phyloP scores from a whole-genome alignment of 768 basidiomycete genomes.

The Termitomyces sp. region DNA sequence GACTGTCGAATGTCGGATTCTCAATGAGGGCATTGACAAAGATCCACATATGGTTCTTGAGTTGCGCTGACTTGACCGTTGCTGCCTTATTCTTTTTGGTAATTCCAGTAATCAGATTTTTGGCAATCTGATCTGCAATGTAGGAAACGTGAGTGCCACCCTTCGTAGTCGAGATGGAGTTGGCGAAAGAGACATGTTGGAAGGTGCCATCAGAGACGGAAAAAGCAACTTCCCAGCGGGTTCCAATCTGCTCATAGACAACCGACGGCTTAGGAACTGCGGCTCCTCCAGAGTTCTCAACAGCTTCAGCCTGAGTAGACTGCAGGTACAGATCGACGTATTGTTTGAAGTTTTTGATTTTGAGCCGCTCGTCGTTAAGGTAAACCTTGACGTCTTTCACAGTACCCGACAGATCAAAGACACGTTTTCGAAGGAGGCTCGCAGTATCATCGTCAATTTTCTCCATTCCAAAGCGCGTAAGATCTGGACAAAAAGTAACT shows the following conservation, averaged over 20 bases:
- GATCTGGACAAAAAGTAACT: conserved; percentile 91
- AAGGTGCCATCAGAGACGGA: conserved; percentile 89
- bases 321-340: conserved; percentile 93
- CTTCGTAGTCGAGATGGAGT: conserved; percentile 94
- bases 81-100: conserved; percentile 98
- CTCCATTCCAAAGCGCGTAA: conserved; percentile 89
- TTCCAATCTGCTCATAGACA: conserved; percentile 75
- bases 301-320: conserved; percentile 67
- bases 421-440: conserved; percentile 86
- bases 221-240: conserved; percentile 95
- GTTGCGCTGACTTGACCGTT: conserved; percentile 87
- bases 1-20: conserved; percentile 98
- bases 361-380: conserved; percentile 87
- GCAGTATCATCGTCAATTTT: conserved; percentile 88
- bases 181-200: conserved; percentile 96
- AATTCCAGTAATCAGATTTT: conserved; percentile 76
- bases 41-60: conserved; percentile 98
- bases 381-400: conserved; percentile 90
- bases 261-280: conserved; percentile 71
- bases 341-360: conserved; percentile 94
- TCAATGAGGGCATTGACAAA: conserved; percentile 95
- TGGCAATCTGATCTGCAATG: conserved; percentile 87
- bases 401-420: conserved; percentile 97
- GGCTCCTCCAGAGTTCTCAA: conserved; percentile 73
- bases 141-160: conserved; percentile 91